Evolutionary conservation across 192 early-diverging fungal species (phyloP).

Genomic region (Nowakowskiella sp.): DNA sequence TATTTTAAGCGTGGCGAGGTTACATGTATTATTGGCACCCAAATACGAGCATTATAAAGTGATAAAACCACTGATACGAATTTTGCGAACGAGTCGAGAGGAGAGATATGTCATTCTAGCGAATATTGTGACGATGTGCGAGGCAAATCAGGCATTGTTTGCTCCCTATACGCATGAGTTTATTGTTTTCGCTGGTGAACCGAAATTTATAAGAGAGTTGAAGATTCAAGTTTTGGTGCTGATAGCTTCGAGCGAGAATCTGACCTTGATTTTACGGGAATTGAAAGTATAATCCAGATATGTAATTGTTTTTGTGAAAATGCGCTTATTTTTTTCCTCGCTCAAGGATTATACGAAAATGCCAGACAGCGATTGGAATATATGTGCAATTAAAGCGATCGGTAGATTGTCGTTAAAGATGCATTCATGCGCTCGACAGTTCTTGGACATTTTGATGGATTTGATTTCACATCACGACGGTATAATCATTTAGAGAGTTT

Average conservation of each 20-base stretch:
- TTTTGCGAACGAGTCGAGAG: conserved; percentile 64
- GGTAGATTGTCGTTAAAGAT: conserved; percentile 8
- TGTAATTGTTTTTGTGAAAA: not conserved
- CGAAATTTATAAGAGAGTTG: conserved; percentile 64
- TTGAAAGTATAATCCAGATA: conserved; percentile 45
- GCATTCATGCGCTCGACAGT: conserved; percentile 40
- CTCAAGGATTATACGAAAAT: conserved; percentile 59
- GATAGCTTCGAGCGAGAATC: conserved; percentile 61
- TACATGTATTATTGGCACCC: conserved; percentile 51
- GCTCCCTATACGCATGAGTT: conserved; percentile 67
- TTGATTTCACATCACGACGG: conserved; percentile 19
- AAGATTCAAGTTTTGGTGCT: conserved; percentile 79
- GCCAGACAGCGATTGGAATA: conserved; percentile 56
- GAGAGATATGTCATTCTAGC: conserved; percentile 67
- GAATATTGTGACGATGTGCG: conserved; percentile 61
- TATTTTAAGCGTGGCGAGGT: conserved; percentile 23
- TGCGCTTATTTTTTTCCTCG: too few species aligned
- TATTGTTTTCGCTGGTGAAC: conserved; percentile 70
- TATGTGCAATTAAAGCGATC: conserved; percentile 51
- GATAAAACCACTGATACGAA: conserved; percentile 65
- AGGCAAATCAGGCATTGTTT: conserved; percentile 55
- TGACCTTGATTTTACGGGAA: conserved; percentile 61
- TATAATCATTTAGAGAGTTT: not conserved
- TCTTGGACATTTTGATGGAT: conserved; percentile 30
- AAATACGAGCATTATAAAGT: conserved; percentile 26